Conservation (phyloP, 2,329 filamentous ascomycete species). For the Zymoseptoria crescenta region DNA sequence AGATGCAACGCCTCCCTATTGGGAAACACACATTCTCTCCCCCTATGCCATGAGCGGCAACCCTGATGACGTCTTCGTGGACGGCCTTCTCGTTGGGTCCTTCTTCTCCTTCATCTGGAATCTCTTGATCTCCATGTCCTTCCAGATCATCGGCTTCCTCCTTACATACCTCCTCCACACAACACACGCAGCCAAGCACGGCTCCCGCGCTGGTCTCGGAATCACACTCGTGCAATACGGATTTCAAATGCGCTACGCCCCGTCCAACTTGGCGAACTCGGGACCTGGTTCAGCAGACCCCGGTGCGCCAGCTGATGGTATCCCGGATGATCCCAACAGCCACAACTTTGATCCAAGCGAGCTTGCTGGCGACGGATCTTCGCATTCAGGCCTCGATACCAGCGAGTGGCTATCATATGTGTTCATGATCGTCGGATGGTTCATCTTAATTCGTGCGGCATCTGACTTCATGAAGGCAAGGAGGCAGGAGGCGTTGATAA, state of each 20-base stretch:
- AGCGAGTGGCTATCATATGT: conserved; percentile 86
- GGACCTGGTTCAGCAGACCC: conserved; percentile 2
- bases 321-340: conserved; percentile 76
- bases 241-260: conserved; percentile 74
- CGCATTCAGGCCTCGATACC: conserved; percentile 52
- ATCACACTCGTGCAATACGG: conserved; percentile 95
- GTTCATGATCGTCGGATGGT: conserved; percentile 97
- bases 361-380: conserved; percentile 33
- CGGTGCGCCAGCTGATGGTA: conserved; percentile 35
- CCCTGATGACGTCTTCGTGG: conserved; percentile 90
- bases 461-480: conserved; percentile 83
- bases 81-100: conserved; percentile 86
- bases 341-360: conserved; percentile 76
- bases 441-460: conserved; percentile 88
- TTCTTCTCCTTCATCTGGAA: conserved; percentile 87
- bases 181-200: conserved; percentile 95
- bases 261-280: conserved; percentile 22
- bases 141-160: conserved; percentile 93
- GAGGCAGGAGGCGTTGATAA: conserved; percentile 83
- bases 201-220: conserved; percentile 85
- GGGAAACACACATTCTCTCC: conserved; percentile 96
- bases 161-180: conserved; percentile 97
- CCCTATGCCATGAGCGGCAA: conserved; percentile 82
- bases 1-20: conserved; percentile 92
- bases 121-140: conserved; percentile 93